Base-by-base conservation (phyloP, 2,329 filamentous ascomycete species). In the Nemania sp. region DNA sequence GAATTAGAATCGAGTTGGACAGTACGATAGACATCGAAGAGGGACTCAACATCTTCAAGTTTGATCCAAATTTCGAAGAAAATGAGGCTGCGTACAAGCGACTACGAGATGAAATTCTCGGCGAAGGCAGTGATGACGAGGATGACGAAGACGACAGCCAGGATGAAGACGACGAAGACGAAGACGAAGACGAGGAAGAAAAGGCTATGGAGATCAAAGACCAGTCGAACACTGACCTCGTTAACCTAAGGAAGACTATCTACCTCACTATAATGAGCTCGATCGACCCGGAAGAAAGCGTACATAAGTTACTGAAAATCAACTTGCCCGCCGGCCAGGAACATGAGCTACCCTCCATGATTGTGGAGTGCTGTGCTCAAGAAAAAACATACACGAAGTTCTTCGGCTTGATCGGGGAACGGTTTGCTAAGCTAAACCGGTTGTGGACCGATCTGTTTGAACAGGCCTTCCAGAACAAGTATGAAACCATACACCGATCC, bases 251-350 rank as follows among this genome's bases (percentile, higher is more conserved):
- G 56, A 84, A 91, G 66, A 96, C 90, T 6, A 99, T 97, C 64
- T 99, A 99, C 72, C 80, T 99, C 58, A 99, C 93, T 9, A 96
- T 99, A 71, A 96, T 96, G 90, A 96, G 90, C 33, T 94, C 90
- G 66, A 90, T 94, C 62, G 91, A 95, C 54, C 95, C 96, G 51
- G 94, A 99, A 74, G 94, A 99, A 83, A 91, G 90, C 55, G 92
- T 91, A 56, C 94, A 99, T 78, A 99, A 97, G 75, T 80, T 99
- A 61, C 94, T 97, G 85, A 92, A 91, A 73, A 86, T 99, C 69
- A 90, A 90, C 60, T 80, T 99, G 8, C 94, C 94, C 1, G 77
- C 84, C 11, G 94, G 94, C 3, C 83, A 93, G 67, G 94, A 99
- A 71, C 81, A 86, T 5, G 94, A 99, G 71, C 79, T 99, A 39